These are phyloP conservation scores for Trametes villosa DNA, from an alignment of 768 basidiomycete genomes.

Conservation along the genomic window DNA sequence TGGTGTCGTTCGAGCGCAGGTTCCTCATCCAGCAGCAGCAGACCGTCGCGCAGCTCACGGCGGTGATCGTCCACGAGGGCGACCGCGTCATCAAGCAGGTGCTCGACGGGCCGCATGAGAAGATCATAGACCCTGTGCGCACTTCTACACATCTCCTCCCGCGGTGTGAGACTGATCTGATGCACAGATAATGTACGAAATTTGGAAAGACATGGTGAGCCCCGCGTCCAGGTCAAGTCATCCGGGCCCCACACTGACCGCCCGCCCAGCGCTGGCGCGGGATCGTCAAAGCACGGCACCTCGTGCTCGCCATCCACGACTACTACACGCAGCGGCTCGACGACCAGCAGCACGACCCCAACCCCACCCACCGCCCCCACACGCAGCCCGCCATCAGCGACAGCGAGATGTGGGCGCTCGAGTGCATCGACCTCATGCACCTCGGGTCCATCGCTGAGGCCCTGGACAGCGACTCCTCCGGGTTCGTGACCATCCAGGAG, in stretches of 20 bases:
- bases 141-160: background rate
- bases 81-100: slow-evolving; percentile 46
- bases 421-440: slow-evolving; percentile 38
- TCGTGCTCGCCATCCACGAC: slow-evolving; percentile 46
- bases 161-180: too few relatives aligned
- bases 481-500: slow-evolving; percentile 41
- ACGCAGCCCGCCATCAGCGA: background rate
- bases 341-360: background rate
- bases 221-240: slow-evolving; percentile 2
- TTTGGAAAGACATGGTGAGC: slow-evolving; percentile 58
- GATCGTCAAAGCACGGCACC: slow-evolving; percentile 54
- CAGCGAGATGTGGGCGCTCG: slow-evolving; percentile 40
- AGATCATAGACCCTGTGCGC: slow-evolving; percentile 44
- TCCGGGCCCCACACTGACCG: background rate
- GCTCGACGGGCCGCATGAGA: slow-evolving; percentile 48
- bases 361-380: background rate
- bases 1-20: slow-evolving; percentile 49
- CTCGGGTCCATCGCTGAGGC: slow-evolving; percentile 43
- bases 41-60: slow-evolving; percentile 34
- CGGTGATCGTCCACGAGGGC: slow-evolving; percentile 37
- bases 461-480: slow-evolving; percentile 46
- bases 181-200: slow-evolving; percentile 47
- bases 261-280: slow-evolving; percentile 51
- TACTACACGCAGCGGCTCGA: slow-evolving; percentile 35
- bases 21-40: slow-evolving; percentile 50